Base-by-base conservation (phyloP, 306 rosid species). In the Cucumis hystrix region DNA sequence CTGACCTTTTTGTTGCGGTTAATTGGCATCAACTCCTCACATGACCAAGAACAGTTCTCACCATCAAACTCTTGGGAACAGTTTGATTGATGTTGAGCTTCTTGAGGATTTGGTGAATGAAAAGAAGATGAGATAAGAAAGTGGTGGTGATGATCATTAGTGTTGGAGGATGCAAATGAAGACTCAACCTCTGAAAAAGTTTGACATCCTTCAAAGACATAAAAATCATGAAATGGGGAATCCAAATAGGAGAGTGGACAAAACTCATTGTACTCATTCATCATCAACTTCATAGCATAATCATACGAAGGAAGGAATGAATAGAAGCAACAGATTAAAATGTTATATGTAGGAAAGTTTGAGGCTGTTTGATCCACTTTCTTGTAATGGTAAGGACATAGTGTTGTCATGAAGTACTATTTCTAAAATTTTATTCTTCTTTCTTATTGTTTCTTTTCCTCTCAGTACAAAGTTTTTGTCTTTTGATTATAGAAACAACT, bases 311-410 rank as follows among this genome's bases (percentile, higher is more conserved):
- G 57, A 69, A 43, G 39, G 45, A 21, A 41, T 68, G n/a, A 2
- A 68, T 28, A 28, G 30, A 68, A 67, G 35, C 74, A 41, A 56
- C n/a, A 43, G 3, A 33, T 33, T 33, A 4, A 43, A 68, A 45
- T 6, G 35, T 2, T 68, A 68, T 68, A 43, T 68, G 35, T 68
- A 68, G 56, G 16, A 7, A 69, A 11, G 7, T 12, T 6, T 10
- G 75, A 21, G 56, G 33, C 4, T 69, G 57, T 47, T 52, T 69
- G 35, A 21, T 69, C 55, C 55, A 69, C 57, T 43, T 69, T 45
- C 52, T 45, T 69, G 75, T 69, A 69, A 69, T 69, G 57, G 15
- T 69, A 69, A 69, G n/a, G 35, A 69, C 75, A 69, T 69, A 45
- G 8, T 69, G 75, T 69, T 8, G 75, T 13, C 75, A 69, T 67